Evolutionary conservation across 2,329 filamentous ascomycete genomes (phyloP), one percentile per base, ranked within the genome.

Genomic region (Dactylellina cionopaga): DNA sequence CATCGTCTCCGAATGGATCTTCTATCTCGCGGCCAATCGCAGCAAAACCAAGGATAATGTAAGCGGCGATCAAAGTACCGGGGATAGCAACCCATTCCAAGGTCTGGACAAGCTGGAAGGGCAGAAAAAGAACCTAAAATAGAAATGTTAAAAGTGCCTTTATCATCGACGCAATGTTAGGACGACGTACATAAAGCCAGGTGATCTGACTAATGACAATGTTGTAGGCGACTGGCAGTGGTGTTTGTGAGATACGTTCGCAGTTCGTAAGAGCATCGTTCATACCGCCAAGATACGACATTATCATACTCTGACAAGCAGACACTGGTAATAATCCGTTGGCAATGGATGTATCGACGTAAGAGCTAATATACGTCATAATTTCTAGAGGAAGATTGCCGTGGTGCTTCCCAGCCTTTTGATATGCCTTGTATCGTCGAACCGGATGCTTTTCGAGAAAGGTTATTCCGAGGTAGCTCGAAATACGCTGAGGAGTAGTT

Each of bases 131-230:
- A 39, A 52, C 55, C 62, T 66, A 33, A 22, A 22, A 27, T 3
- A n/a, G 35, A 17, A 35, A 24, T 17, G 15, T 54, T 44, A 43
- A 22, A 47, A 22, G 31, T 35, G 6, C 6, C 6, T 17, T 5
- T 35, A 37, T 31, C n/a, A n/a, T n/a, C n/a, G n/a, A n/a, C n/a
- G n/a, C n/a, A n/a, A 35, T 58, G 25, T n/a, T 13, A 17, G 37
- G 6, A 17, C 3, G 15, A 55, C 54, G 47, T 27, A 95, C 88
- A 80, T 95, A 96, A 52, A 92, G 86, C 87, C 90, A 93, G 27
- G 92, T 92, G 78, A 95, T 94, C 79, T 96, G 92, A n/a, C 89
- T 88, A 79, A 95, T 93, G 76, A 91, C 87, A 76, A 96, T 95
- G 75, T 86, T 88, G 82, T 95, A 95, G 43, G 91, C 92, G 60